Evolutionary conservation across 129 eudicot genomes (phyloP).

Genomic region (Escallonia herrerae): DNA sequence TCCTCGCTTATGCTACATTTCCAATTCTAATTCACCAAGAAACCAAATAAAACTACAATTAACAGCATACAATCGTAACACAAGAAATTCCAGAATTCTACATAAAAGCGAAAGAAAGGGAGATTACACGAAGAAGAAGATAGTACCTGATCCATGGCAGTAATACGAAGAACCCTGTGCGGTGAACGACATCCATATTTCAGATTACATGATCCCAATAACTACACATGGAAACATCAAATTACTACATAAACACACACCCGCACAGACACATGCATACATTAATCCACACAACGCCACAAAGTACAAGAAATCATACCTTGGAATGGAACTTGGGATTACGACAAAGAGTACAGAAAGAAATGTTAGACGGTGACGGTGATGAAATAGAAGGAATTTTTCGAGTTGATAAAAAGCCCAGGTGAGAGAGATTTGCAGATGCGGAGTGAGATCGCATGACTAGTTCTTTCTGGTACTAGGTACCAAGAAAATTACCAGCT

Average conservation of each 20-base stretch:
- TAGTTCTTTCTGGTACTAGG: background rate
- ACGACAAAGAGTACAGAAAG: background rate
- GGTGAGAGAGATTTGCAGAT: constrained; percentile 4
- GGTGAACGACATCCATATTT: constrained; percentile 4
- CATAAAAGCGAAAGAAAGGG: background rate
- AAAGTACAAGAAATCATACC: background rate
- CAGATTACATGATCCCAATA: background rate
- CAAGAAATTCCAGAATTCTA: background rate
- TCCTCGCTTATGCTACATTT: background rate
- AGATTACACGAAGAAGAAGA: background rate
- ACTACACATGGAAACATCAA: background rate
- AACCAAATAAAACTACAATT: background rate
- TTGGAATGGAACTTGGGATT: constrained; percentile 6
- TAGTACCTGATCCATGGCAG: constrained; percentile 25
- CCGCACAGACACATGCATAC: background rate
- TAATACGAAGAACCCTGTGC: constrained; percentile 11
- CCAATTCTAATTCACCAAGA: background rate
- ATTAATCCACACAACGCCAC: too few relatives aligned
- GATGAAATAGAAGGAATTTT: background rate
- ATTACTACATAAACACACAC: background rate
- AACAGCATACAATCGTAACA: background rate
- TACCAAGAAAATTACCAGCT: background rate
- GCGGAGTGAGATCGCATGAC: constrained; percentile 16
- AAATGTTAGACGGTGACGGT: constrained; percentile 1
- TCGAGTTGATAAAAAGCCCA: constrained; percentile 2